Percentiles rank a stretch among this genome's conserved stretches.
phyloP scores from a whole-genome alignment of 2,329 filamentous ascomycete genomes.

The Phaeoacremonium minimum region DNA sequence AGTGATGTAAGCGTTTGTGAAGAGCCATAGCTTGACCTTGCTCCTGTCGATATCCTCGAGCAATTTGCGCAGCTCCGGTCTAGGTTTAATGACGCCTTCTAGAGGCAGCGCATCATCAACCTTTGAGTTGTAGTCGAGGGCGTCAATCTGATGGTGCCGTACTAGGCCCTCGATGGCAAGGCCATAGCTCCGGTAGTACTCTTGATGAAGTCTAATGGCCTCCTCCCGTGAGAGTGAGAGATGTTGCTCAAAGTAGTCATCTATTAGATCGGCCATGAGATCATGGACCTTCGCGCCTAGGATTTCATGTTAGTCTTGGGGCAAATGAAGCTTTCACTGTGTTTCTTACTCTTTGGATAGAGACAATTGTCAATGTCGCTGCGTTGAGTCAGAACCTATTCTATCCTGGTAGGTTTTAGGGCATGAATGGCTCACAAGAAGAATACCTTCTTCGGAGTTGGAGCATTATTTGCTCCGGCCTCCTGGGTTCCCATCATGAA shows the following conservation, averaged over 20 bases:
- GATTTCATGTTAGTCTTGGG: conserved; percentile 10
- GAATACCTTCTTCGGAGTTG: conserved; percentile 26
- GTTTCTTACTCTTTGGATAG: conserved; percentile 72
- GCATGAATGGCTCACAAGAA: conserved; percentile 40
- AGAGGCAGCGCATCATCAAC: conserved; percentile 94
- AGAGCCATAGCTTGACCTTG: conserved; percentile 87
- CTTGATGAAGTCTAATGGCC: conserved; percentile 78
- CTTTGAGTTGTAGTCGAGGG: conserved; percentile 87
- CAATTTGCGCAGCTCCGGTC: conserved; percentile 68
- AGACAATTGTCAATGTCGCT: conserved; percentile 99
- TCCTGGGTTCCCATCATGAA: too few relatives aligned
- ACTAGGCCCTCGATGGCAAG: conserved; percentile 96
- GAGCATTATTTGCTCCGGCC: conserved; percentile 1
- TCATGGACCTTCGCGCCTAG: conserved; percentile 78
- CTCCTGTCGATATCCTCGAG: conserved; percentile 77
- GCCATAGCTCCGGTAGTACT: conserved; percentile 94
- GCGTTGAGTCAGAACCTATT: conserved; percentile 33
- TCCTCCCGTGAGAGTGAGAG: conserved; percentile 71
- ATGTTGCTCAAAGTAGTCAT: conserved; percentile 60
- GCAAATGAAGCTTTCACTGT: background rate
- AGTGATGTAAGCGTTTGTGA: conserved; percentile 93
- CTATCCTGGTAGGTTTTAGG: background rate
- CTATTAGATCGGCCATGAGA: conserved; percentile 81
- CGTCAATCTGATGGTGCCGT: conserved; percentile 90
- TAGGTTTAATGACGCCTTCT: conserved; percentile 76